Base-by-base conservation (phyloP, 1,284 basidiomycete genomes). In the Uromyces viciae-fabae region DNA sequence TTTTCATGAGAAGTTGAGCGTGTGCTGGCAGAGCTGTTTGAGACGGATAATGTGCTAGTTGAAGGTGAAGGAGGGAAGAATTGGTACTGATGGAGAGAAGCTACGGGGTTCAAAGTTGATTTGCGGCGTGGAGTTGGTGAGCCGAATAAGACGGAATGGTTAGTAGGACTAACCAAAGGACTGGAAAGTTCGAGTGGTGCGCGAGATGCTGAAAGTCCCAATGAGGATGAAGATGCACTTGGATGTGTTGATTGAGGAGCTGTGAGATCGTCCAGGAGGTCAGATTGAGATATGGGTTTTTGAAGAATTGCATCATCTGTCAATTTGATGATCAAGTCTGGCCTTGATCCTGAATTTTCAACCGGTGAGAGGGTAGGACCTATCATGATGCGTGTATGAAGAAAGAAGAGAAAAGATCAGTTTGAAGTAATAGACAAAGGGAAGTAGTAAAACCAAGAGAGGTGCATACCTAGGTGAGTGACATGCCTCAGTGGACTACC, bases 401-500 rank as follows among this genome's bases (percentile, higher is more conserved):
- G 25, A 66, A 22, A 40, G 43, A 19, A 52, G 31, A 72, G 22
- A 28, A 46, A n/a, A 49, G 38, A 33, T 52, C 7, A 69, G 25
- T 28, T 60, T n/a, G 8, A 54, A 58, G 17, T n/a, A 31, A 54
- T 15, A 49, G n/a, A 42, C 54, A 33, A 40, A 60, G 36, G 4
- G 14, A 56, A 19, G 8, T 25, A 33, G 43, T 15, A n/a, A 62
- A 28, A 56, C 31, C 15, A 64, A 56, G 33, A 33, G 42, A 15
- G 4, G 8, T 25, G 38, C 46, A 52, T 54, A 75, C 79, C 79
- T 22, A 81, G 52, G 11, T 81, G 79, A 22, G 79, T 69, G 36
- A 81, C 79, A 75, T 81, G 79, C 42, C 79, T 81, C 19, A 81
- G 62, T 15, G 79, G 79, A 58, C 79, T 81, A 25, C 79, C 79